These are phyloP conservation scores for Wallacemonas sp. DNA, from an alignment of 208 protist genomes.

Conservation along the genomic window DNA sequence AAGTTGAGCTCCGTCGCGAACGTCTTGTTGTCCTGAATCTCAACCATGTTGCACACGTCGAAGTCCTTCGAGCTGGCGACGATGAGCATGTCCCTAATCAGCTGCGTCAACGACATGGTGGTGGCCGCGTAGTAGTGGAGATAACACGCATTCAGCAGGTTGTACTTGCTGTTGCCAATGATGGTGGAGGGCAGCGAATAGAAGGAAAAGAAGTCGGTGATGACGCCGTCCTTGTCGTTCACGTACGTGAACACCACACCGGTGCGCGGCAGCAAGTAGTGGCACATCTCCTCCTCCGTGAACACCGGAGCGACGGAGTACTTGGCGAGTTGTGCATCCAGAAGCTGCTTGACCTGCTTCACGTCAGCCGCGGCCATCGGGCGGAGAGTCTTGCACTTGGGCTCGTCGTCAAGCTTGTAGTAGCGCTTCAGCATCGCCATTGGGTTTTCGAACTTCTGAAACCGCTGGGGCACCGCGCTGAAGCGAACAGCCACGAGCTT, in stretches of 20 bases:
- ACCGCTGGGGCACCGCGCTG: conserved; percentile 55
- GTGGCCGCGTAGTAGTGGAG: conserved; percentile 97
- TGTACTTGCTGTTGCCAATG: conserved; percentile 94
- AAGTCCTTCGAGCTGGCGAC: conserved; percentile 88
- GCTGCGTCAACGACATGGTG: conserved; percentile 63
- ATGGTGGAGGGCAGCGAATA: conserved; percentile 98
- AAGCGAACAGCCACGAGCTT: conserved; percentile 96
- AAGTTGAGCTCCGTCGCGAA: conserved; percentile 97
- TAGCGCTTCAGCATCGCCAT: conserved; percentile 79
- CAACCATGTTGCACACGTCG: conserved; percentile 99
- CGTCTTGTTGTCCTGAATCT: conserved; percentile 94
- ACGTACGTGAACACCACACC: conserved; percentile 97
- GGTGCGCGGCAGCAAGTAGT: conserved; percentile 95
- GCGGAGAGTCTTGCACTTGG: conserved; percentile 64
- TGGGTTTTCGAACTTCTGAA: conserved; percentile 81
- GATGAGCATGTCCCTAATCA: conserved; percentile 94
- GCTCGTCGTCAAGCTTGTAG: conserved; percentile 62
- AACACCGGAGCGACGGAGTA: conserved; percentile 91
- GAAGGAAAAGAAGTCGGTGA: conserved; percentile 98
- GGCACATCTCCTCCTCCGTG: conserved; percentile 92
- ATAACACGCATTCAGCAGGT: conserved; percentile 95
- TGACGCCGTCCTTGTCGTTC: conserved; percentile 66
- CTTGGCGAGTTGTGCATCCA: conserved; percentile 80
- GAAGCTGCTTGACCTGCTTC: conserved; percentile 59
- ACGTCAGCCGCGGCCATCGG: conserved; percentile 85